Conservation (phyloP, 2,329 filamentous ascomycete species). For the Daldinia sp. region DNA sequence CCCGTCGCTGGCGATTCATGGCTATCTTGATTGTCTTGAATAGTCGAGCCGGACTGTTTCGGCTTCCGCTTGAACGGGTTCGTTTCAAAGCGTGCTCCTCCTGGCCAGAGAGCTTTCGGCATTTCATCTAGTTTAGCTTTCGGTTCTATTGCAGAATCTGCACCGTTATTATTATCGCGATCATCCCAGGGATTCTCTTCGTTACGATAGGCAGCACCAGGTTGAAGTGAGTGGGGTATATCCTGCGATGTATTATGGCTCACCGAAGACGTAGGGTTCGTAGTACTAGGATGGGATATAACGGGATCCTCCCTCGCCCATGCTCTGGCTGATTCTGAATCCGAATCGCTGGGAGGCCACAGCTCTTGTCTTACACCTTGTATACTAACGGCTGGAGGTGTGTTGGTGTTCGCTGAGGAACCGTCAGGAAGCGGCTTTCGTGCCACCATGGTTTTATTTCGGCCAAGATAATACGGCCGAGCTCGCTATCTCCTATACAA, state of each 20-base stretch:
- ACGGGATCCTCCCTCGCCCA: constrained; percentile 40
- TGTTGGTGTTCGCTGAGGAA: constrained; percentile 39
- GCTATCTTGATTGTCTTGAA: constrained; percentile 12
- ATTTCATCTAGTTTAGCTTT: constrained; percentile 40
- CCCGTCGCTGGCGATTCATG: constrained; percentile 28
- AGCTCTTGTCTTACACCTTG: constrained; percentile 45
- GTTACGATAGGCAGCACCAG: constrained; percentile 42
- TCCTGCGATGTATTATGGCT: constrained; percentile 36
- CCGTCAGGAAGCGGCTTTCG: constrained; percentile 51
- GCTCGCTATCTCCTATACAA: background rate
- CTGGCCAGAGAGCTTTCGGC: constrained; percentile 47
- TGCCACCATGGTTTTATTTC: constrained; percentile 51
- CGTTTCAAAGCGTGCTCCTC: constrained; percentile 52
- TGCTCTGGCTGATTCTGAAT: constrained; percentile 43
- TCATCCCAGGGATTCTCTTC: constrained; percentile 51
- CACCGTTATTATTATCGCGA: constrained; percentile 13
- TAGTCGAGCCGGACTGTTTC: constrained; percentile 34
- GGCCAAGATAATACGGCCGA: constrained; percentile 28
- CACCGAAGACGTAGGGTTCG: constrained; percentile 18
- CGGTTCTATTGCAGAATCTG: constrained; percentile 25
- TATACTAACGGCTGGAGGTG: constrained; percentile 38
- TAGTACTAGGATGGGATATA: constrained; percentile 9
- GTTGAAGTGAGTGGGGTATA: constrained; percentile 47
- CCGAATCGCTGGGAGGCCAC: constrained; percentile 48
- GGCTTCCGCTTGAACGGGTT: constrained; percentile 65